These are phyloP conservation scores for Saturnispora gosingensis DNA, from an alignment of 805 yeast species.

Conservation along the genomic window DNA sequence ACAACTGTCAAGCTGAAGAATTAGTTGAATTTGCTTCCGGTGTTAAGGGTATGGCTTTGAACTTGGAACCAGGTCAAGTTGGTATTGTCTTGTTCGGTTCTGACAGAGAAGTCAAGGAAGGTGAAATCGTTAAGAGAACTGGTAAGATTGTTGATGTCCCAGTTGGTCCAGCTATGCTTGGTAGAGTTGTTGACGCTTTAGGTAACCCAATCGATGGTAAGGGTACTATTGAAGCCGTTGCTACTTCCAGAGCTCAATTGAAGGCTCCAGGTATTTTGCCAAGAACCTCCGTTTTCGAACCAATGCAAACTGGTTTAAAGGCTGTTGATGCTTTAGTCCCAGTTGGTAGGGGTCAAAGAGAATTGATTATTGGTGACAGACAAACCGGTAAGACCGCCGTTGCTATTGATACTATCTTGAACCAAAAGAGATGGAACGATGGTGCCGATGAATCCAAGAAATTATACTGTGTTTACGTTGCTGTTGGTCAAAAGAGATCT, in stretches of 20 bases:
- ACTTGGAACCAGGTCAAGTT: slow-evolving; percentile 99
- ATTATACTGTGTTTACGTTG: slow-evolving; percentile 99
- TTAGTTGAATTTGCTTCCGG: slow-evolving; percentile 98
- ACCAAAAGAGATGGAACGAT: slow-evolving; percentile 98
- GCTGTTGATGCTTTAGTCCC: slow-evolving; percentile 99
- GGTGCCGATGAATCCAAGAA: slow-evolving; percentile 94
- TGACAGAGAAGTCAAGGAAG: slow-evolving; percentile 96
- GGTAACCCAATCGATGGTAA: slow-evolving; percentile 99
- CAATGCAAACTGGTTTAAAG: slow-evolving; percentile 99
- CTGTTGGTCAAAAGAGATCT: slow-evolving; percentile 99
- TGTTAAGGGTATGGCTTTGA: slow-evolving; percentile 99
- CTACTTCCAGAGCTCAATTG: slow-evolving; percentile 90
- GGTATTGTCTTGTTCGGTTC: slow-evolving; percentile 99
- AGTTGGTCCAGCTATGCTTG: slow-evolving; percentile 95
- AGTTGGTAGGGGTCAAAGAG: slow-evolving; percentile 99
- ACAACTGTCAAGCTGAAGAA: slow-evolving; percentile 99
- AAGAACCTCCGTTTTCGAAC: slow-evolving; percentile 97
- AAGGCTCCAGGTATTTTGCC: slow-evolving; percentile 99
- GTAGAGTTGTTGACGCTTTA: slow-evolving; percentile 98
- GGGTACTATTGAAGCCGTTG: slow-evolving; percentile 88
- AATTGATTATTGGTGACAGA: slow-evolving; percentile 99
- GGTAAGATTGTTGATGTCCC: slow-evolving; percentile 99
- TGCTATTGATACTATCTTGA: slow-evolving; percentile 95
- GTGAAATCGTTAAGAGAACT: slow-evolving; percentile 99
- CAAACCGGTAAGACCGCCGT: slow-evolving; percentile 99